Percentiles rank a stretch among this genome's conserved stretches.
These are phyloP conservation scores for Pythium folliculosum DNA, from an alignment of 352 stramenopile genomes.

Conservation along the genomic window DNA sequence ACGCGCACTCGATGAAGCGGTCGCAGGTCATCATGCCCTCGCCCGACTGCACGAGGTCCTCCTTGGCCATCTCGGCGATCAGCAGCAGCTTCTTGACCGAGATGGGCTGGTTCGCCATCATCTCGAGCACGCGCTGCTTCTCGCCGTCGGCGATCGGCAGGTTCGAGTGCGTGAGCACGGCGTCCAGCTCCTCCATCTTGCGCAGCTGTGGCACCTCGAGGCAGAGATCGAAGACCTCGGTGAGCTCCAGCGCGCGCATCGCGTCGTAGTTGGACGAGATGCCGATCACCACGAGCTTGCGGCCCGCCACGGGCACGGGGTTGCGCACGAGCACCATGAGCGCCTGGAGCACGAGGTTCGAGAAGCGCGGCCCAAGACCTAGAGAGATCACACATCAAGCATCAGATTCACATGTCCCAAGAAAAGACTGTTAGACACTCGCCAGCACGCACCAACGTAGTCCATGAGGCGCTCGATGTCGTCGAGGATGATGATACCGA, in stretches of 20 bases:
- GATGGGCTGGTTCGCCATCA: constrained; percentile 91
- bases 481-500: constrained; percentile 99
- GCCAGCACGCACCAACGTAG: constrained; percentile 76
- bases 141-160: constrained; percentile 73
- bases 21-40: constrained; percentile 72
- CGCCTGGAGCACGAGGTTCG: constrained; percentile 98
- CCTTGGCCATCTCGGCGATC: constrained; percentile 96
- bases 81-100: constrained; percentile 98
- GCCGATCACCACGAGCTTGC: constrained; percentile 96
- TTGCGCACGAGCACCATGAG: constrained; percentile 99
- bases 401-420: too few relatives aligned
- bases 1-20: constrained; percentile 83
- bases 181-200: constrained; percentile 88
- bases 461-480: constrained; percentile 99
- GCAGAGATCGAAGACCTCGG: constrained; percentile 93
- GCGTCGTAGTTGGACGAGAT: constrained; percentile 92
- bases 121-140: constrained; percentile 64
- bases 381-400: not conserved
- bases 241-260: constrained; percentile 93
- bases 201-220: constrained; percentile 92
- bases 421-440: too few relatives aligned
- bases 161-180: constrained; percentile 80
- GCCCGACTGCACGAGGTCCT: constrained; percentile 67
- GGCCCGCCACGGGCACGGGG: constrained; percentile 89
- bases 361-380: constrained; percentile 96